Evolutionary conservation across 2,329 filamentous ascomycete genomes (phyloP).

Genomic region (Blumeria hordei): DNA sequence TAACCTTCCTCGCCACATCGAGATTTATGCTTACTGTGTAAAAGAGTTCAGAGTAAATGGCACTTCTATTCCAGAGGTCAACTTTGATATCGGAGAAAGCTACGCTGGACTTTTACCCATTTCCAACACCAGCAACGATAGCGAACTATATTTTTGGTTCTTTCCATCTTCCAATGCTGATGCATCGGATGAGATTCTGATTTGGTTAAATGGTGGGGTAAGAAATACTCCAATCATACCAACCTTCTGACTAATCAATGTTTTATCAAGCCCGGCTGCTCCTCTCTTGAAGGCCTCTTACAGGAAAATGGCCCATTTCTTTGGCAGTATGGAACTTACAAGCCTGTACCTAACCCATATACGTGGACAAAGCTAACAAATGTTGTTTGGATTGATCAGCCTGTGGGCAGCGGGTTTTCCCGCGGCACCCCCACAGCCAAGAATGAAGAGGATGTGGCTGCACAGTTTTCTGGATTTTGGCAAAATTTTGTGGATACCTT

Average conservation of each 20-base stretch:
- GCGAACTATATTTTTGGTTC: conserved; percentile 41
- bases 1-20: no score
- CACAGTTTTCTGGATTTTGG: conserved; percentile 57
- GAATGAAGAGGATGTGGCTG: conserved; percentile 40
- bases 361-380: conserved; percentile 13
- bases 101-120: conserved; percentile 40
- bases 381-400: conserved; percentile 14
- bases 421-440: conserved; percentile 29
- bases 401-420: conserved; percentile 13
- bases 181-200: conserved; percentile 31
- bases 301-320: conserved; percentile 56
- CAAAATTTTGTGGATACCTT: conserved; percentile 56
- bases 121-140: conserved; percentile 22
- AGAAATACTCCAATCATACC: conserved; percentile 6
- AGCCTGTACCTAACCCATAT: conserved; percentile 12
- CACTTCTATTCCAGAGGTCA: conserved; percentile 37
- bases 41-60: conserved; percentile 40
- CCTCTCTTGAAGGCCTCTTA: conserved; percentile 41
- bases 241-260: conserved; percentile 3
- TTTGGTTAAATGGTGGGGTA: conserved; percentile 25
- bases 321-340: conserved; percentile 45
- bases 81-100: conserved; percentile 42
- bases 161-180: conserved; percentile 29
- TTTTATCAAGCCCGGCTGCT: conserved; percentile 24
- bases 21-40: not conserved